Evolutionary conservation across 345 rosid species (phyloP).

Genomic region (Turnera subulata): DNA sequence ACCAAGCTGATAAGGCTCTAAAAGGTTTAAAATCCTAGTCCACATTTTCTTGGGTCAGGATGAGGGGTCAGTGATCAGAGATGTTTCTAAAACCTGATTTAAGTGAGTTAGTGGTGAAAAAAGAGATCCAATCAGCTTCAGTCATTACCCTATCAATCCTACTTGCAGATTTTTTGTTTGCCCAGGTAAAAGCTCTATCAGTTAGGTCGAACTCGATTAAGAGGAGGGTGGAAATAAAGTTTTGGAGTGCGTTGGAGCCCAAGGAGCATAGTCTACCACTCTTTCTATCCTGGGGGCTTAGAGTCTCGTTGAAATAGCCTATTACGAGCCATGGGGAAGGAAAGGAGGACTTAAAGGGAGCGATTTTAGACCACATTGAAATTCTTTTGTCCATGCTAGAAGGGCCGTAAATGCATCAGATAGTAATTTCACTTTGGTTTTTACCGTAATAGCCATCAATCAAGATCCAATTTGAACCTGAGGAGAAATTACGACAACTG

Average conservation of each 20-base stretch:
- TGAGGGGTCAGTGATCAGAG: background rate
- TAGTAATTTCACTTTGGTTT: too few species aligned
- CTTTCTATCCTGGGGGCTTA: background rate
- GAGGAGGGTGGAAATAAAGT: background rate
- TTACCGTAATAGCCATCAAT: background rate
- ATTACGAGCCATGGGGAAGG: too few species aligned
- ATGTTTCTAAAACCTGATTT: background rate
- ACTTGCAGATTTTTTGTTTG: background rate
- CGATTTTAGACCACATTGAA: background rate
- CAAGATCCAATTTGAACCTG: background rate
- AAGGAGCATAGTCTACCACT: background rate
- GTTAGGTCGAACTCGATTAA: background rate
- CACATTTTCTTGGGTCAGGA: too few species aligned
- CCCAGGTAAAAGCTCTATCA: background rate
- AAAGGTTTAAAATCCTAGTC: too few species aligned
- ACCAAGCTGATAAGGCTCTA: too few species aligned
- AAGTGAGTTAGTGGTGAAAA: background rate
- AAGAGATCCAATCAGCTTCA: background rate
- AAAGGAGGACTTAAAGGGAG: too few species aligned
- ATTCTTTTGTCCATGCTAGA: too few species aligned
- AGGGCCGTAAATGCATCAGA: too few species aligned
- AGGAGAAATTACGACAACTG: background rate
- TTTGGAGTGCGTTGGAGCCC: background rate
- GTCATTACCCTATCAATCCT: too few species aligned
- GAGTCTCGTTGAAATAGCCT: too few species aligned